Evolutionary conservation across 257 asterid genomes (phyloP).

Genomic region (Scutellaria minor): DNA sequence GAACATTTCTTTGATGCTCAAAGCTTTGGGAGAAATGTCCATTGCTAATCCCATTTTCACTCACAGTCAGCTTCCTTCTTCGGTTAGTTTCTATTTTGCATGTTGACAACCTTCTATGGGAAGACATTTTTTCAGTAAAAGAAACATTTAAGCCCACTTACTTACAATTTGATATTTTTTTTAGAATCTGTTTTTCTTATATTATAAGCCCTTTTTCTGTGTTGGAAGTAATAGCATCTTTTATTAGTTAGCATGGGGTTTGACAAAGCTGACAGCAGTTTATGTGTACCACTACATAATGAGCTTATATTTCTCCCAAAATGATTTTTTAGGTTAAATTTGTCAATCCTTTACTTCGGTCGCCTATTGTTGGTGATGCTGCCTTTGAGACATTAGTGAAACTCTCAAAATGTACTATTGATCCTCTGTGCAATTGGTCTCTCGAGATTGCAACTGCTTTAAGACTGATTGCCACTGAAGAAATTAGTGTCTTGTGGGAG

Average conservation of each 20-base stretch:
- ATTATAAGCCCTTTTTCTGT: constrained; percentile 6
- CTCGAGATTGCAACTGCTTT: constrained; percentile 95
- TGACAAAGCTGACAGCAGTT: constrained; percentile 17
- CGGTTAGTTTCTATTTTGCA: constrained; percentile 62
- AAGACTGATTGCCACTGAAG: constrained; percentile 69
- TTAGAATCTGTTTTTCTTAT: background rate
- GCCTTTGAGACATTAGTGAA: constrained; percentile 89
- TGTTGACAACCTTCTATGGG: background rate
- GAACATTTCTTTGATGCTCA: constrained; percentile 77
- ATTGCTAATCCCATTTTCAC: constrained; percentile 89
- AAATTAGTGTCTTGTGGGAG: constrained; percentile 63
- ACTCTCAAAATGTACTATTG: constrained; percentile 80
- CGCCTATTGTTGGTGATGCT: constrained; percentile 84
- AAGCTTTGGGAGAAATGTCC: constrained; percentile 93
- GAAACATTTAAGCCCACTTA: background rate
- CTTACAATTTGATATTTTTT: background rate
- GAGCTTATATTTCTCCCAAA: constrained; percentile 17
- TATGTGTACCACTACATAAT: constrained; percentile 15
- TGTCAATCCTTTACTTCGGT: constrained; percentile 73
- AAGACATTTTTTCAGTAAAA: constrained; percentile 8
- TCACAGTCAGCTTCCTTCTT: constrained; percentile 90
- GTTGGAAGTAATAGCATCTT: background rate
- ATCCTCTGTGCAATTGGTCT: constrained; percentile 96
- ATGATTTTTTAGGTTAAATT: constrained; percentile 64
- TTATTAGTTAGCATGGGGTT: constrained; percentile 17